These are phyloP conservation scores for cucumber (Cucumis sativus) DNA, from an alignment of 306 rosid species.

Conservation along the genomic window Cucumber_9930_V3 NC_026658.2:5621001-5621500, in stretches of 20 bases:
- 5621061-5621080: slow-evolving; percentile 52
- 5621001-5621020: slow-evolving; percentile 40
- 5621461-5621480: background rate
- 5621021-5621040: slow-evolving; percentile 56
- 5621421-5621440: background rate
- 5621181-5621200: slow-evolving; percentile 43
- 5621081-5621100: slow-evolving; percentile 73
- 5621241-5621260: slow-evolving; percentile 32
- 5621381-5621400: background rate
- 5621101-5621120: slow-evolving; percentile 53
- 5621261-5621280: slow-evolving; percentile 32
- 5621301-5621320: slow-evolving; percentile 20
- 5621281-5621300: slow-evolving; percentile 40
- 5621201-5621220: slow-evolving; percentile 15
- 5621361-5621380: background rate
- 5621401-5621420: background rate
- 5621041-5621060: slow-evolving; percentile 33
- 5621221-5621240: slow-evolving; percentile 44
- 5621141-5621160: slow-evolving; percentile 51
- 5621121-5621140: slow-evolving; percentile 35
- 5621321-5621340: background rate
- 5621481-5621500: background rate
- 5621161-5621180: slow-evolving; percentile 70
- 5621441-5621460: background rate
- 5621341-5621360: background rate